Evolutionary conservation across 352 stramenopile species (phyloP), one percentile per base, ranked within the genome.

Genomic region (Stramenopiles sp.): DNA sequence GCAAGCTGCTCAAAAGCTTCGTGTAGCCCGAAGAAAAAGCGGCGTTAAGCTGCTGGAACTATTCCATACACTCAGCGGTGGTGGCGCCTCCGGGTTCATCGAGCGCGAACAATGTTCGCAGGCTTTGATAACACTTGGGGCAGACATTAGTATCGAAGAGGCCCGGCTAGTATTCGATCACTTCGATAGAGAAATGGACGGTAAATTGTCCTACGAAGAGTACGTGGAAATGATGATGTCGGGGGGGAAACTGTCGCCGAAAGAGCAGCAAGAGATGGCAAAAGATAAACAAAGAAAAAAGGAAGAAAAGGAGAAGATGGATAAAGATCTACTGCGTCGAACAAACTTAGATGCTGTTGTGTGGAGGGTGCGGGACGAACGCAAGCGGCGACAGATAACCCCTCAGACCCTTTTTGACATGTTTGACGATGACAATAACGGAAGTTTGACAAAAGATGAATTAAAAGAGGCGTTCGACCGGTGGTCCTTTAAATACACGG

Each of bases 201-300:
- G 6, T 6, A 31, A 33, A 35, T 35, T 71, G 53, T 4, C 35
- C 4, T 71, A 71, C 12, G 6, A 31, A 2, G 53, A 71, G 33
- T 71, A 6, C 35, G 53, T 71, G 12, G 35, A 2, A 71, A 71
- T 71, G 53, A 71, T 71, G 53, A 71, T 71, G 53, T 71, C 53
- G 6, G 53, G 31, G 33, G 35, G 35, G 35, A 71, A 31, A 6
- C 6, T 71, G 53, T 35, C 53, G 6, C 31, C 33, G 35, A 71
- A 71, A 71, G 31, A 33, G 12, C 2, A 71, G 35, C 31, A 71
- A 6, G 53, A 71, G 12, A n/a, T n/a, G n/a, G 2, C 2, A 6
- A 71, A 35, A 2, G 1, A 6, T 6, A 6, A 71, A 71, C 33
- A 71, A 71, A 6, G 2, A 6, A 2, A 6, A 6, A 2, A 71